These are phyloP conservation scores for Irpex rosettiformis DNA, from an alignment of 1,284 basidiomycete genomes.

Conservation along the genomic window DNA sequence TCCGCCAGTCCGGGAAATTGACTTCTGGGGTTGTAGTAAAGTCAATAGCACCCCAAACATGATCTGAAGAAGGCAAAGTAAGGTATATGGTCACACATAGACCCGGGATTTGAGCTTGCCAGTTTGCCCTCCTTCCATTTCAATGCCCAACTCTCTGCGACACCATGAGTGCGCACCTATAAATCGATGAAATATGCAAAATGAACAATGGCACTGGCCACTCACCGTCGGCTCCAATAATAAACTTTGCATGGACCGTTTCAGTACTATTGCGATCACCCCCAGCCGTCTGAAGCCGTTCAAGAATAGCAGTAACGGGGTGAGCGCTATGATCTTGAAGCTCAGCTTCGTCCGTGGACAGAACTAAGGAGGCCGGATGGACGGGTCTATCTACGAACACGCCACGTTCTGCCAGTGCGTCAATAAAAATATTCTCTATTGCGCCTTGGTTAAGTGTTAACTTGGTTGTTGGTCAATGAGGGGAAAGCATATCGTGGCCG, in stretches of 20 bases:
- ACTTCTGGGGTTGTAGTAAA: conserved; percentile 53
- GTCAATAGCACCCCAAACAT: conserved; percentile 78
- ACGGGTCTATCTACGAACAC: conserved; percentile 53
- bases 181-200: not conserved
- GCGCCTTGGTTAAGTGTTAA: conserved; percentile 8
- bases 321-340: conserved; percentile 39
- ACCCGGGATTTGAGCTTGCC: conserved; percentile 30
- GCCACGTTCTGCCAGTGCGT: conserved; percentile 47
- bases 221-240: conserved; percentile 47
- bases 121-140: conserved; percentile 76
- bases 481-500: not conserved
- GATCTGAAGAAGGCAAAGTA: conserved; percentile 35
- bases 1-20: conserved; percentile 80
- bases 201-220: conserved; percentile 17
- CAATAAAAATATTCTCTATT: conserved; percentile 62
- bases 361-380: conserved; percentile 45
- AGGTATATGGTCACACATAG: not conserved
- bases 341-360: conserved; percentile 38
- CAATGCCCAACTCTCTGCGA: conserved; percentile 57
- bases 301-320: conserved; percentile 53
- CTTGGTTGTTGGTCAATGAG: not conserved
- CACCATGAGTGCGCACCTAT: conserved; percentile 76
- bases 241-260: conserved; percentile 47
- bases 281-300: conserved; percentile 24
- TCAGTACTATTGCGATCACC: conserved; percentile 33